Conservation (phyloP, 2,329 filamentous ascomycete genomes). For the Trichoderma harzianum region DNA sequence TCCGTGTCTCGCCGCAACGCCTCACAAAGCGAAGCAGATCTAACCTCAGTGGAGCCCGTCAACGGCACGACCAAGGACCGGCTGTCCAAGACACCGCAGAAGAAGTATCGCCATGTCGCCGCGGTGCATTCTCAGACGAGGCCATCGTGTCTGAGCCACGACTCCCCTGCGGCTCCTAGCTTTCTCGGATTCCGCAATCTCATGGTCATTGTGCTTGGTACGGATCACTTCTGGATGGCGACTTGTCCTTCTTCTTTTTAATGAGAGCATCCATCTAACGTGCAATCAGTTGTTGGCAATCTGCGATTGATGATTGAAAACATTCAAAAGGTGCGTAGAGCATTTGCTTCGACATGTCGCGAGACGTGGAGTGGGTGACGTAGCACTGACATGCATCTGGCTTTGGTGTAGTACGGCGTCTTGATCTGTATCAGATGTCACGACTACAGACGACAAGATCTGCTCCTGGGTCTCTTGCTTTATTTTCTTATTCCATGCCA, state of each 20-base stretch:
- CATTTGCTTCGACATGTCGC: neutral
- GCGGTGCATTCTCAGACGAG: conserved; percentile 72
- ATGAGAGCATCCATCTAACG: conserved; percentile 21
- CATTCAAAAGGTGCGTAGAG: conserved; percentile 70
- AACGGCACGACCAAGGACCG: conserved; percentile 26
- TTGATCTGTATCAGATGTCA: conserved; percentile 89
- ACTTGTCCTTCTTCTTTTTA: neutral
- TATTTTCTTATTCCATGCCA: conserved; percentile 89
- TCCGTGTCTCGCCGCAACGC: conserved; percentile 26
- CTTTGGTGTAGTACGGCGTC: conserved; percentile 71
- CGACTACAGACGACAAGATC: conserved; percentile 76
- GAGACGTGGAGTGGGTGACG: neutral
- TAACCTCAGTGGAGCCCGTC: conserved; percentile 27
- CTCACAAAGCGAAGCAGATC: conserved; percentile 23
- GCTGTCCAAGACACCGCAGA: conserved; percentile 29
- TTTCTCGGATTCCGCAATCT: conserved; percentile 94
- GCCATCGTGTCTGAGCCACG: conserved; percentile 82
- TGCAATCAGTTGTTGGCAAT: conserved; percentile 75
- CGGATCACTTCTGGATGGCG: conserved; percentile 25
- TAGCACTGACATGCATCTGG: conserved; percentile 6
- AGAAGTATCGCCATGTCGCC: conserved; percentile 87
- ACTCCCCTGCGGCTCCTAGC: conserved; percentile 70
- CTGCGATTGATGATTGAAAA: conserved; percentile 94
- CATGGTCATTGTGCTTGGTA: conserved; percentile 89
- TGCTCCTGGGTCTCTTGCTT: conserved; percentile 70